These are phyloP conservation scores for Carpinus viminea DNA, from an alignment of 306 rosid species.

Conservation along the genomic window DNA sequence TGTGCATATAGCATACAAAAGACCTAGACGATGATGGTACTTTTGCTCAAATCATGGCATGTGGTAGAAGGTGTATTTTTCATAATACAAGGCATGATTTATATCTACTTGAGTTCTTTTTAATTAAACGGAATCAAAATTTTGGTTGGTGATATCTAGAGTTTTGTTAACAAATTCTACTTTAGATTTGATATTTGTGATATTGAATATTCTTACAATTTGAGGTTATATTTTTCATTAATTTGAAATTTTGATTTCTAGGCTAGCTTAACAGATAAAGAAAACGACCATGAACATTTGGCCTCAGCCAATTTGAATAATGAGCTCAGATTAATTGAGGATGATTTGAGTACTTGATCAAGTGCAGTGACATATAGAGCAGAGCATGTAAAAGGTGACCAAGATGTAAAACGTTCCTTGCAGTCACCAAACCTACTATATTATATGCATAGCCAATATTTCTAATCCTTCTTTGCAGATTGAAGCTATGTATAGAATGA, in stretches of 20 bases:
- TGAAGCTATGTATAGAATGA: no score
- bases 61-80: neutral
- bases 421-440: neutral
- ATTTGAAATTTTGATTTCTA: neutral
- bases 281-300: neutral
- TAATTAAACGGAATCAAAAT: no score
- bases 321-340: neutral
- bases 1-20: neutral
- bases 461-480: no score
- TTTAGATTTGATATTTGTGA: neutral
- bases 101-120: no score
- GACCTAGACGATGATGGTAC: neutral
- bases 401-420: neutral
- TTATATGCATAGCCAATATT: no score
- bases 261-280: neutral
- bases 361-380: neutral
- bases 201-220: no score
- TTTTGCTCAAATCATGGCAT: neutral
- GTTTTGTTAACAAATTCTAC: no score
- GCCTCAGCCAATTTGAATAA: neutral
- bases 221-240: no score
- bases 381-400: neutral
- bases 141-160: neutral
- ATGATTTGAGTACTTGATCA: neutral
- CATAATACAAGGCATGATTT: neutral